phyloP scores from a whole-genome alignment of 768 basidiomycete genomes.

The Tricholoma flavovirens region DNA sequence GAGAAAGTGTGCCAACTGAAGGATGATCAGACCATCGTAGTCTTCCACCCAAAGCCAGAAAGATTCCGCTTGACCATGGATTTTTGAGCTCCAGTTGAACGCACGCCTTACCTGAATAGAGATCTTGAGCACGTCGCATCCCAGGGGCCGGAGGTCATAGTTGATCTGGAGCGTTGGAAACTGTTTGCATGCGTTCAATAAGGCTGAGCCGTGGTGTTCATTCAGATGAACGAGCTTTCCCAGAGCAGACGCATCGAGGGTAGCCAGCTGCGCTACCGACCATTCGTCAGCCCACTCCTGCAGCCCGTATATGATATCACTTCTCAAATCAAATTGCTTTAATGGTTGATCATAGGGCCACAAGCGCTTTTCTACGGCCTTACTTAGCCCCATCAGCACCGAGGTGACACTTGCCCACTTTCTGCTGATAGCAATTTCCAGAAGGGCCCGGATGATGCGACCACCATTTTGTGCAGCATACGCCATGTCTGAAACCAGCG shows the following conservation, averaged over 20 bases:
- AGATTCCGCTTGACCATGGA: constrained; percentile 74
- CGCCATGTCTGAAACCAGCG: constrained; percentile 89
- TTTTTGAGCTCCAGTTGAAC: constrained; percentile 76
- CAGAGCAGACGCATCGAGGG: constrained; percentile 58
- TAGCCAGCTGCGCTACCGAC: constrained; percentile 65
- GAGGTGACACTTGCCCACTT: constrained; percentile 84
- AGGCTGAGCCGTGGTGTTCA: constrained; percentile 73
- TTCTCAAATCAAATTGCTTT: constrained; percentile 71
- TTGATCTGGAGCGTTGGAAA: constrained; percentile 71
- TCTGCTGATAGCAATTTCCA: constrained; percentile 89
- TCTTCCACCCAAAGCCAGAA: constrained; percentile 98
- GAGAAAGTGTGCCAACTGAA: constrained; percentile 69
- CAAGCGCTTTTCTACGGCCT: constrained; percentile 79
- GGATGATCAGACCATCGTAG: constrained; percentile 69
- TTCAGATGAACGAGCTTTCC: constrained; percentile 85
- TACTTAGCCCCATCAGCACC: constrained; percentile 82
- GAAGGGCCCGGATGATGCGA: constrained; percentile 87
- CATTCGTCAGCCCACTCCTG: constrained; percentile 79
- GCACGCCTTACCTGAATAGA: constrained; percentile 52
- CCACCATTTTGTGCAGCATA: constrained; percentile 95
- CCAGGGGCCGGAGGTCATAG: constrained; percentile 74
- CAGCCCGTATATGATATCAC: constrained; percentile 73
- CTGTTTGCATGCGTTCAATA: constrained; percentile 74
- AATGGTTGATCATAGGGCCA: constrained; percentile 97
- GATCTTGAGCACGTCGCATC: constrained; percentile 78